Percentiles rank a stretch among this genome's conserved stretches.
Evolutionary conservation across 2,329 filamentous ascomycete species (phyloP).

Genomic region (Fusarium abutilonis): DNA sequence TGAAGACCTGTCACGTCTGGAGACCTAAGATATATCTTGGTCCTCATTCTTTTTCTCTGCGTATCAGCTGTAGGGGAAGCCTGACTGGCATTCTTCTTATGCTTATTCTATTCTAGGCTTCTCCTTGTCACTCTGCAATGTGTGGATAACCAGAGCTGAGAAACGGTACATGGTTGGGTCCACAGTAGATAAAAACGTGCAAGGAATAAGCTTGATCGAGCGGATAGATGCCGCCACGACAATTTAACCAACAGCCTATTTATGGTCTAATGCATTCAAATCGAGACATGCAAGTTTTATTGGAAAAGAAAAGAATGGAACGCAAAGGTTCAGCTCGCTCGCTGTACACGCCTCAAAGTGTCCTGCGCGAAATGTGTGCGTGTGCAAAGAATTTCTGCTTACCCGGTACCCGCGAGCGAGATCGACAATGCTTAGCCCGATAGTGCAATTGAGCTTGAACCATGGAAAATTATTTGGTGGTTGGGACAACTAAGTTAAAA

Average conservation of each 20-base stretch:
- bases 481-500: conserved; percentile 14
- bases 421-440: not conserved
- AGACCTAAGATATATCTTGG: not conserved
- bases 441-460: not conserved
- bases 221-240: conserved; percentile 7
- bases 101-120: too few relatives aligned
- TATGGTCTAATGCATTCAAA: not conserved
- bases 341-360: too few relatives aligned
- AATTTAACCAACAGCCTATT: not conserved
- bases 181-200: not conserved
- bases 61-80: too few relatives aligned
- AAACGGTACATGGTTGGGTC: not conserved
- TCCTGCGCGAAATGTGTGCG: too few relatives aligned
- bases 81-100: too few relatives aligned
- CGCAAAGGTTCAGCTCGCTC: not conserved
- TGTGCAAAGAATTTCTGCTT: not conserved
- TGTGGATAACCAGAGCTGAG: too few relatives aligned
- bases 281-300: not conserved
- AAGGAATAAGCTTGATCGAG: conserved; percentile 2
- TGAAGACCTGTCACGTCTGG: not conserved
- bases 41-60: too few relatives aligned
- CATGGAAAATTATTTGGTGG: conserved; percentile 9
- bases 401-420: not conserved
- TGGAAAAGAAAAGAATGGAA: not conserved
- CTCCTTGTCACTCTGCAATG: too few relatives aligned